Evolutionary conservation across 1,284 basidiomycete species (phyloP).

Genomic region (Coniferiporia sulphurascens): DNA sequence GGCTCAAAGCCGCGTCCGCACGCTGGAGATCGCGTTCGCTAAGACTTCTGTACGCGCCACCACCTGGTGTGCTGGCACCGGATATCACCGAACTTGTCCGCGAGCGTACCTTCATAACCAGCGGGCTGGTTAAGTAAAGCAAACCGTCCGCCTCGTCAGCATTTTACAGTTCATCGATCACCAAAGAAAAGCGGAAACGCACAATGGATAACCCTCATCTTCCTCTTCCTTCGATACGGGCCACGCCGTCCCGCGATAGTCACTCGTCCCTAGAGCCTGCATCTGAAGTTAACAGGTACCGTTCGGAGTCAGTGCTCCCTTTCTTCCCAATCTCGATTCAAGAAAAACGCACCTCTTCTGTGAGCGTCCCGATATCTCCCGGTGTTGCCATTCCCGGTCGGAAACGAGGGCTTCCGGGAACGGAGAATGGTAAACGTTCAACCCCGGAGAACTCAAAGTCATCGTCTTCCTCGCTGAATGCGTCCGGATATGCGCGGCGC

Average conservation of each 20-base stretch:
- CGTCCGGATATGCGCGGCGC: conserved; percentile 91
- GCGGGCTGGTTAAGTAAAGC: conserved; percentile 49
- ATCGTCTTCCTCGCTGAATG: conserved; percentile 73
- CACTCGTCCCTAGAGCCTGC: conserved; percentile 81
- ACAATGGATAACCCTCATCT: conserved; percentile 91
- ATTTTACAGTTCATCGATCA: background rate
- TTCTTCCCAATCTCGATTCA: background rate
- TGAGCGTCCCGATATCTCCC: conserved; percentile 90
- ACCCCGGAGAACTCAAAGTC: conserved; percentile 48
- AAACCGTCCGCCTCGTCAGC: background rate
- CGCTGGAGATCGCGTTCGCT: conserved; percentile 79
- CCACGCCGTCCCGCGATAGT: conserved; percentile 82
- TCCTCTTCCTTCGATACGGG: conserved; percentile 67
- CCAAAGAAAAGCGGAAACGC: conserved; percentile 27
- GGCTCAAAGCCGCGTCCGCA: conserved; percentile 80
- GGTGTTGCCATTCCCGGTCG: conserved; percentile 78
- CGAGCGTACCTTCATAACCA: conserved; percentile 89
- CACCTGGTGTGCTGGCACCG: conserved; percentile 85
- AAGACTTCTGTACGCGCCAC: conserved; percentile 68
- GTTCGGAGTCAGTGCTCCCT: conserved; percentile 7
- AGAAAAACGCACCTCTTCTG: conserved; percentile 58
- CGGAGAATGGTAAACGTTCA: conserved; percentile 68
- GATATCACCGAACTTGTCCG: conserved; percentile 82
- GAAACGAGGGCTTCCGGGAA: conserved; percentile 85
- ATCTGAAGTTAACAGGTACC: conserved; percentile 46